Percentiles rank a stretch among this genome's conserved stretches.
Conservation (phyloP, 2,329 filamentous ascomycete species). For the Paecilomyces sp. region DNA sequence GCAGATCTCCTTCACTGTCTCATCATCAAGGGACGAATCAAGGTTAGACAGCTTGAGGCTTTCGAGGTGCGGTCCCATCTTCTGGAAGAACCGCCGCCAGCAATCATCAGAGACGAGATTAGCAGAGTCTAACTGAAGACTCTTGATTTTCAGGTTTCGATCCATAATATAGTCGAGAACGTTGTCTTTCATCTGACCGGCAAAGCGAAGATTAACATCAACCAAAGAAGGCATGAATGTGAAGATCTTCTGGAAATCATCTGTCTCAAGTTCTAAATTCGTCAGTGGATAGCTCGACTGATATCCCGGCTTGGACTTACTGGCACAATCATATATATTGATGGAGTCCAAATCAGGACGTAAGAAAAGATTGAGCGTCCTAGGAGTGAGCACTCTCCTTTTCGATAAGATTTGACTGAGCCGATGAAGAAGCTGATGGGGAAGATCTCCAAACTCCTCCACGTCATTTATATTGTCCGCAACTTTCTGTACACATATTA, state of each 20-base stretch:
- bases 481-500: constrained; percentile 41
- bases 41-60: constrained; percentile 74
- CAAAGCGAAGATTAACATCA: constrained; percentile 69
- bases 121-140: constrained; percentile 72
- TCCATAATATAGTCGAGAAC: constrained; percentile 75
- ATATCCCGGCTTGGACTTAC: constrained; percentile 25
- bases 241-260: constrained; percentile 77
- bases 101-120: constrained; percentile 72
- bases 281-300: constrained; percentile 5
- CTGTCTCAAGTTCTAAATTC: constrained; percentile 55
- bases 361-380: constrained; percentile 40
- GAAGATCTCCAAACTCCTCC: constrained; percentile 58
- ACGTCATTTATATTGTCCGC: constrained; percentile 57
- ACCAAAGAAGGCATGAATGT: constrained; percentile 63
- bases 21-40: constrained; percentile 72
- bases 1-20: constrained; percentile 56
- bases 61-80: constrained; percentile 59
- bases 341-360: constrained; percentile 49
- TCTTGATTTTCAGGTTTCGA: constrained; percentile 61
- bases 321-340: constrained; percentile 55
- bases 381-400: constrained; percentile 49
- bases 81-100: constrained; percentile 64
- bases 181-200: constrained; percentile 83
- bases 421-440: constrained; percentile 48
- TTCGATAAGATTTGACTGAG: constrained; percentile 60